Percentiles rank a stretch among this genome's conserved stretches.
phyloP scores from a whole-genome alignment of 305 asterid genomes.

The Striga hermonthica region DNA sequence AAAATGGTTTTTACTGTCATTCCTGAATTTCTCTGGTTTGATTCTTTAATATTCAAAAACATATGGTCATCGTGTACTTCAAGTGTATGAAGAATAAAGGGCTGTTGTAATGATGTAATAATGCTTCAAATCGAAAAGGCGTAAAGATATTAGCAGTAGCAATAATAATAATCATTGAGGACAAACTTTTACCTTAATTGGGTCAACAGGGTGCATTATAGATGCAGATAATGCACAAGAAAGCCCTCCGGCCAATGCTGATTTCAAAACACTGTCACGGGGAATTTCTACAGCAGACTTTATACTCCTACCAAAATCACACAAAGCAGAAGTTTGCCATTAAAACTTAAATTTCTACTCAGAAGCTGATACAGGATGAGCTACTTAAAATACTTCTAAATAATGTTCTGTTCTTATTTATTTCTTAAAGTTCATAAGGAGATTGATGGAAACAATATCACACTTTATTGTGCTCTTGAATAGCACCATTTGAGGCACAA shows the following conservation, averaged over 20 bases:
- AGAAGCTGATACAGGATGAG: neutral
- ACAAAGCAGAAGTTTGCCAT: neutral
- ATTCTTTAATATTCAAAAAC: too few species aligned
- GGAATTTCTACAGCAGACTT: conserved; percentile 73
- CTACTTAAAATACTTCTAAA: neutral
- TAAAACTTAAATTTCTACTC: neutral
- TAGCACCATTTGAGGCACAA: too few species aligned
- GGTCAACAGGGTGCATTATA: conserved; percentile 80
- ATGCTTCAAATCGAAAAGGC: too few species aligned
- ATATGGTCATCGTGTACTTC: too few species aligned
- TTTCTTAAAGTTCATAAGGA: too few species aligned
- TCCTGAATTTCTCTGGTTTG: too few species aligned
- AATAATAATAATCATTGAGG: conserved; percentile 8
- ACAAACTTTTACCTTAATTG: conserved; percentile 59
- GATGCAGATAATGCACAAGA: conserved; percentile 84
- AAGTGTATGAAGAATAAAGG: too few species aligned
- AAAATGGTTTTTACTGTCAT: too few species aligned
- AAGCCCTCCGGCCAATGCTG: conserved; percentile 96
- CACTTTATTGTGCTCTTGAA: too few species aligned
- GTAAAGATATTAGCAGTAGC: neutral
- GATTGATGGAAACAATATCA: too few species aligned
- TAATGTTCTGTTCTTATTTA: too few species aligned
- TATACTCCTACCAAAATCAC: conserved; percentile 40
- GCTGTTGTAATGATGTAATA: too few species aligned
- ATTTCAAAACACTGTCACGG: conserved; percentile 70